These are phyloP conservation scores for Rhipidocladum racemiflorum DNA, from an alignment of 176 grass and related monocot species.

Conservation along the genomic window DNA sequence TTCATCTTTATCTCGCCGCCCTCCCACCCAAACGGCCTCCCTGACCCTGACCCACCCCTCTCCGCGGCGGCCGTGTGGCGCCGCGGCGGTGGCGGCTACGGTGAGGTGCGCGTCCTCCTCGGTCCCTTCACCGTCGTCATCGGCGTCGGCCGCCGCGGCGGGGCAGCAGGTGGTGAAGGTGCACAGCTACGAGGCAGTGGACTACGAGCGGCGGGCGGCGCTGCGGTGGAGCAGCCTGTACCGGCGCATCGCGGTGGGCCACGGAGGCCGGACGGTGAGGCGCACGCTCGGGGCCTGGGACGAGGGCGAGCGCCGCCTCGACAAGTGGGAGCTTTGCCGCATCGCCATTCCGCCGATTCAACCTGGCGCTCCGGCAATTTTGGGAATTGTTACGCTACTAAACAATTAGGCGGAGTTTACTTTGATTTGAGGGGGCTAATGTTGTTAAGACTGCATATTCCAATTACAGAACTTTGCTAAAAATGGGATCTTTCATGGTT, in stretches of 20 bases:
- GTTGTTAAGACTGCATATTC: background rate
- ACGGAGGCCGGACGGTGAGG: conserved; percentile 26
- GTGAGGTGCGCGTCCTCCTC: conserved; percentile 40
- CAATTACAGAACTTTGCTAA: background rate
- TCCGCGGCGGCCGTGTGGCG: background rate
- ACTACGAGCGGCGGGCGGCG: conserved; percentile 56
- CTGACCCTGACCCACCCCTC: background rate
- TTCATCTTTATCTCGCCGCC: conserved; percentile 16
- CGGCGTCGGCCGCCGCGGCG: conserved; percentile 11
- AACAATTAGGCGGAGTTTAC: background rate
- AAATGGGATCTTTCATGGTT: background rate
- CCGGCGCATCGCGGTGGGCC: conserved; percentile 50
- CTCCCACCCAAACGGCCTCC: conserved; percentile 30
- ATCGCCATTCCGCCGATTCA: conserved; percentile 65
- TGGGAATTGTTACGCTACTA: background rate
- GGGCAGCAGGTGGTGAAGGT: conserved; percentile 57
- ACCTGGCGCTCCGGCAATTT: conserved; percentile 41
- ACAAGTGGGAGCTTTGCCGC: conserved; percentile 79
- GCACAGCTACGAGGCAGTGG: conserved; percentile 68
- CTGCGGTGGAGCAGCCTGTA: conserved; percentile 71
- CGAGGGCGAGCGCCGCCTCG: conserved; percentile 60
- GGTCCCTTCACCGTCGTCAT: background rate
- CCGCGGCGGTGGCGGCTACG: background rate
- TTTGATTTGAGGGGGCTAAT: background rate
- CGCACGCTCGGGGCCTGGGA: conserved; percentile 63